These are phyloP conservation scores for Tanacetum coccineum DNA, from an alignment of 129 eudicot genomes.

Conservation along the genomic window DNA sequence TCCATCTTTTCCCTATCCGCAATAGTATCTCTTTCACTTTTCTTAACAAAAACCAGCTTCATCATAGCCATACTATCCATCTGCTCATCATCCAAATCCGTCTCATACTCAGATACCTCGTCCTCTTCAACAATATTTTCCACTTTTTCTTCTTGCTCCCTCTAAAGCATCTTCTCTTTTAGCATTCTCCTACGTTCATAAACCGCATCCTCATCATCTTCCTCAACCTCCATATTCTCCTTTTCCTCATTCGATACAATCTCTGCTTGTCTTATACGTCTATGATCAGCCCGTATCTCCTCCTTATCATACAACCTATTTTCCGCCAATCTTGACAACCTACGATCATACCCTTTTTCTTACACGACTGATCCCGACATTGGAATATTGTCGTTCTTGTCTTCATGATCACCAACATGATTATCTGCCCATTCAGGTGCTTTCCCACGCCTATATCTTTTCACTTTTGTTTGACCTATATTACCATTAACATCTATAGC, in stretches of 20 bases:
- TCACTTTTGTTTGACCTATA: slow-evolving; percentile 87
- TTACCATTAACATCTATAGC: no score
- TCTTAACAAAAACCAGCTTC: slow-evolving; percentile 90
- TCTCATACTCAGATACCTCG: slow-evolving; percentile 83
- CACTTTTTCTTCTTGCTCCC: slow-evolving; percentile 64
- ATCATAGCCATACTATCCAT: slow-evolving; percentile 55
- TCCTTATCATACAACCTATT: slow-evolving; percentile 65
- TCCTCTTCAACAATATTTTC: slow-evolving; percentile 45
- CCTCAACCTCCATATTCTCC: slow-evolving; percentile 44
- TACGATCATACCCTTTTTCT: slow-evolving; percentile 63
- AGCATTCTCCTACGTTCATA: slow-evolving; percentile 17
- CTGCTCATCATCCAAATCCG: slow-evolving; percentile 82
- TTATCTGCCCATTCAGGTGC: slow-evolving; percentile 98
- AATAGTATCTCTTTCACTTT: slow-evolving; percentile 81
- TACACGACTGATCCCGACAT: slow-evolving; percentile 52
- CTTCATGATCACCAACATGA: slow-evolving; percentile 46
- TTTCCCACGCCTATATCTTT: slow-evolving; percentile 91
- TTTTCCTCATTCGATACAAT: slow-evolving; percentile 74
- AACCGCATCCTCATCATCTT: slow-evolving; percentile 53
- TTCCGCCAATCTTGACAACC: slow-evolving; percentile 74
- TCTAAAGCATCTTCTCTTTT: no score
- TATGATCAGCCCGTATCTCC: slow-evolving; percentile 76
- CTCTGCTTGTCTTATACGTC: slow-evolving; percentile 88
- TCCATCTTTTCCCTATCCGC: slow-evolving; percentile 87
- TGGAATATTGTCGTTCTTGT: slow-evolving; percentile 39